These are phyloP conservation scores for Yamadazyma olivae DNA, from an alignment of 805 yeast genomes.

Conservation along the genomic window DNA sequence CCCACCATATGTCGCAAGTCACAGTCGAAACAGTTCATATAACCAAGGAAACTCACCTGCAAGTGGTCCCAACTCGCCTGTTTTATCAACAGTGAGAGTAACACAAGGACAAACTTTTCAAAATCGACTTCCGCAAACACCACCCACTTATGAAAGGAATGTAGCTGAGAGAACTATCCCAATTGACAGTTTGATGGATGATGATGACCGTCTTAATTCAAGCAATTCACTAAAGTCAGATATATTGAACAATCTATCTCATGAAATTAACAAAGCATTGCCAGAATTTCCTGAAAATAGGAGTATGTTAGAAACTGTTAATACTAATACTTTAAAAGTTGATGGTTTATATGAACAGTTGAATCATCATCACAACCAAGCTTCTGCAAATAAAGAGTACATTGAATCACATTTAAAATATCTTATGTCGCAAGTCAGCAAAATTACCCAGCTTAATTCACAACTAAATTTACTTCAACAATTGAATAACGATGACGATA, in stretches of 20 bases:
- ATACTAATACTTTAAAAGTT: conserved; percentile 18
- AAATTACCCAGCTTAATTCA: conserved; percentile 21
- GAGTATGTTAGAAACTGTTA: conserved; percentile 15
- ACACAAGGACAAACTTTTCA: no score
- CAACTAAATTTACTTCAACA: conserved; percentile 22
- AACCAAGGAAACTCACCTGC: no score
- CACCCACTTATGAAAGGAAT: no score
- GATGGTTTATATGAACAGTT: conserved; percentile 30
- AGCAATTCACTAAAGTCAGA: not conserved
- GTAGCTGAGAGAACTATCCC: no score
- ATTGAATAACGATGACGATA: conserved; percentile 18
- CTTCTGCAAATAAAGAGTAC: conserved; percentile 30
- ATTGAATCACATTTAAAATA: conserved; percentile 29
- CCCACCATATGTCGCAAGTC: no score
- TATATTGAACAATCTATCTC: not conserved
- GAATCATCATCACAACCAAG: conserved; percentile 32
- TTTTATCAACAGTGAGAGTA: no score
- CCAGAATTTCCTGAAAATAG: conserved; percentile 15
- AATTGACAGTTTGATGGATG: not conserved
- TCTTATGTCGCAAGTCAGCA: conserved; percentile 22
- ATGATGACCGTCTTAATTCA: not conserved
- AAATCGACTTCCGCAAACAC: no score
- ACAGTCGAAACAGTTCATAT: no score
- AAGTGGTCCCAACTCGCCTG: no score
- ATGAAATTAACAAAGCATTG: conserved; percentile 9